These are phyloP conservation scores for Annulohypoxylon bovei DNA, from an alignment of 495 filamentous ascomycete genomes.

Conservation along the genomic window DNA sequence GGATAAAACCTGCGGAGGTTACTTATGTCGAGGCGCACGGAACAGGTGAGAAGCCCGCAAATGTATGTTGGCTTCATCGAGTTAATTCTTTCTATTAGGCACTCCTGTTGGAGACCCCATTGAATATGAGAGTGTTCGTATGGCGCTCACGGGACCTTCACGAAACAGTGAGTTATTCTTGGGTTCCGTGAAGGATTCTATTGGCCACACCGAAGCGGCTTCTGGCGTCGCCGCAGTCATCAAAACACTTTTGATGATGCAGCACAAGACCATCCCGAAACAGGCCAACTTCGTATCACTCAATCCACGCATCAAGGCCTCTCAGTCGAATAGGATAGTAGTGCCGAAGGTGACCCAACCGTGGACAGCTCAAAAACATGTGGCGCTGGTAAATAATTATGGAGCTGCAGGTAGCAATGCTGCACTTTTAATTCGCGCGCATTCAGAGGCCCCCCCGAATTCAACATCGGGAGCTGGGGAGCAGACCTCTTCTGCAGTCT, in stretches of 20 bases:
- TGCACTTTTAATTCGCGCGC: background rate
- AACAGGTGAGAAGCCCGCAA: slow-evolving; percentile 57
- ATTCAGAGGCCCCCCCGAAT: background rate
- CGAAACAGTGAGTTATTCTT: background rate
- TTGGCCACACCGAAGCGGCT: slow-evolving; percentile 11
- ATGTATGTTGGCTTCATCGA: too few species aligned
- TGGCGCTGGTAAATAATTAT: slow-evolving; percentile 2
- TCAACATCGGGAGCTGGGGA: background rate
- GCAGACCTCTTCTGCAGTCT: background rate
- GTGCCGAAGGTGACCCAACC: background rate
- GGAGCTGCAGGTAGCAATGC: slow-evolving; percentile 1
- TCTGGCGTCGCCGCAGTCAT: slow-evolving; percentile 5
- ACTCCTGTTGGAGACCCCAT: slow-evolving; percentile 72
- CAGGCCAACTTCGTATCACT: slow-evolving; percentile 51
- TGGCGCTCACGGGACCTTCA: slow-evolving; percentile 33
- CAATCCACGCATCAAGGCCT: background rate
- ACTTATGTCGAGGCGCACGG: slow-evolving; percentile 79
- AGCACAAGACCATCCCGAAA: slow-evolving; percentile 49
- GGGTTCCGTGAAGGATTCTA: background rate
- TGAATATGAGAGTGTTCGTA: slow-evolving; percentile 33
- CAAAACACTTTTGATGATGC: slow-evolving; percentile 60
- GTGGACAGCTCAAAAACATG: background rate
- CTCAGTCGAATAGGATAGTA: background rate
- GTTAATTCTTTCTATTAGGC: background rate
- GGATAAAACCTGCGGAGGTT: slow-evolving; percentile 38